Base-by-base conservation (phyloP, 1,284 basidiomycete species). In the Leccinum glutinopallens region DNA sequence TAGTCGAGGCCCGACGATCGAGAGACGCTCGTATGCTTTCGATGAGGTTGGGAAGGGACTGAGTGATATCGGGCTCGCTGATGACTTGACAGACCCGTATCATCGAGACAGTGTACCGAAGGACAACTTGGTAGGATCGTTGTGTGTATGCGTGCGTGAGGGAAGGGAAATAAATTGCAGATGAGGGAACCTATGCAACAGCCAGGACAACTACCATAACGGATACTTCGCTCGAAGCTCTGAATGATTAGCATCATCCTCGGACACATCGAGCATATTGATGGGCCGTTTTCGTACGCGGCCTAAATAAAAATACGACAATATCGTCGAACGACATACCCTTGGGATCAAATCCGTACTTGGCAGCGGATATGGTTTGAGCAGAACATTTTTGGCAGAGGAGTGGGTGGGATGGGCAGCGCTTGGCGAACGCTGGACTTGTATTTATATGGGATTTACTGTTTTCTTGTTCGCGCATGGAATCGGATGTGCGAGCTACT, bases 41-140 rank as follows among this genome's bases (percentile, higher is more conserved):
- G 68, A 91, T 80, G 68, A 89, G 80, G 72, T 81, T 86, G 12
- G 39, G 39, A 41, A 41, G 39, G 15, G 15, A 41, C 39, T 15
- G 39, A 41, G 15, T 17, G 39, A 41, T 41, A 17, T 41, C 4
- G 1, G 37, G 49, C 61, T 84, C 81, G 86, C 82, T 91, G 89
- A 77, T 92, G 91, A 61, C 89, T 79, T 17, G 80, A 83, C 19
- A 88, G 77, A 58, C 87, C 87, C 13, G 71, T 76, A 55, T 80
- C 80, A 67, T 88, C 87, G 4, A 83, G 85, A 61, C 86, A 84
- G 29, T 4, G 74, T 68, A 25, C 80, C 80, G 76, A 80, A 83
- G 71, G 79, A 83, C 32, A 84, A 66, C 74, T 87, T 87, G 65
- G 88, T 89, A 32, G 87, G 69, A 92, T 79, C 65, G 92, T 81